Evolutionary conservation across 257 asterid species (phyloP).

Genomic region (Anisodus acutangulus): DNA sequence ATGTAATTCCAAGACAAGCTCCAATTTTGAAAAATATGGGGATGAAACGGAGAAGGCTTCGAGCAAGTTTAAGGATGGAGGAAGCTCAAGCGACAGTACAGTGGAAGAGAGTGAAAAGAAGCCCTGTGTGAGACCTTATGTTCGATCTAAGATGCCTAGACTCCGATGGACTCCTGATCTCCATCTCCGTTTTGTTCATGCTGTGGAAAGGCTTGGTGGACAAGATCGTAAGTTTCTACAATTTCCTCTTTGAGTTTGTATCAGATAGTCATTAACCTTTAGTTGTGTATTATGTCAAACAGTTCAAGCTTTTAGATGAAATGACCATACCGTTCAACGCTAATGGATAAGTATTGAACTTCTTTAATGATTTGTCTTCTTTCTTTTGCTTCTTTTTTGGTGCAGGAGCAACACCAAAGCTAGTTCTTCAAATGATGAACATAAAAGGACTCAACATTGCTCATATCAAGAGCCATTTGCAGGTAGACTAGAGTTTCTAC

Average conservation of each 20-base stretch:
- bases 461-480: slow-evolving; percentile 96
- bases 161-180: slow-evolving; percentile 94
- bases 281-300: background rate
- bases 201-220: slow-evolving; percentile 91
- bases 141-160: slow-evolving; percentile 84
- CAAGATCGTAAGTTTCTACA: slow-evolving; percentile 64
- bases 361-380: background rate
- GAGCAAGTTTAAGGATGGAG: slow-evolving; percentile 57
- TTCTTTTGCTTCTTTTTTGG: slow-evolving; percentile 30
- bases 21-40: slow-evolving; percentile 37
- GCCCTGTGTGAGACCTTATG: slow-evolving; percentile 72
- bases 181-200: slow-evolving; percentile 70
- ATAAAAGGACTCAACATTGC: slow-evolving; percentile 83
- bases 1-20: slow-evolving; percentile 42
- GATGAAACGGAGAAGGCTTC: slow-evolving; percentile 49
- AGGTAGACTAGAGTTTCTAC: slow-evolving; percentile 43
- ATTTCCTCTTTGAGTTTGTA: background rate
- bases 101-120: slow-evolving; percentile 62
- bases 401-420: slow-evolving; percentile 89
- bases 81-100: slow-evolving; percentile 82
- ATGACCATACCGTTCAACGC: background rate
- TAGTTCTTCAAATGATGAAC: slow-evolving; percentile 79
- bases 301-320: background rate
- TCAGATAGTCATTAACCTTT: background rate
- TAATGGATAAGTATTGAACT: background rate